Evolutionary conservation across 2,329 filamentous ascomycete species (phyloP).

Genomic region (Paecilomyces niveus): DNA sequence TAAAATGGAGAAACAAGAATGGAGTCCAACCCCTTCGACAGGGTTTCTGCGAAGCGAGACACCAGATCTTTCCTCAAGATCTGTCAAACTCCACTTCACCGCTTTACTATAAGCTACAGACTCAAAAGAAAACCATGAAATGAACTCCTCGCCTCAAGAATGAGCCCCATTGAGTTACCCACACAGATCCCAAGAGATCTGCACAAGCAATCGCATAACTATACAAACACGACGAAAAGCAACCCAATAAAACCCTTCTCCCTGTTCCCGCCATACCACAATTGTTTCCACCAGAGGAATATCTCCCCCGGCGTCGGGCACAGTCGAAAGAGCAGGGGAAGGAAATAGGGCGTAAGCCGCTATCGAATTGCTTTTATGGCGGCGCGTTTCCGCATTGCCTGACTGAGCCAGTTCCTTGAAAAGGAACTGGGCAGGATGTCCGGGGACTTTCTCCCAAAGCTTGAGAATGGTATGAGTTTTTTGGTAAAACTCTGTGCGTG

Average conservation of each 20-base stretch:
- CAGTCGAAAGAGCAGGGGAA: slow-evolving; percentile 40
- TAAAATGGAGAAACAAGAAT: slow-evolving; percentile 10
- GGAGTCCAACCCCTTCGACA: slow-evolving; percentile 63
- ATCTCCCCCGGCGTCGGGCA: slow-evolving; percentile 38
- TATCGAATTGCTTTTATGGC: slow-evolving; percentile 89
- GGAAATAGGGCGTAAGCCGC: slow-evolving; percentile 68
- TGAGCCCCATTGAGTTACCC: slow-evolving; percentile 99
- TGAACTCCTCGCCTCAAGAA: slow-evolving; percentile 96
- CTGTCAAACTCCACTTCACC: slow-evolving; percentile 18
- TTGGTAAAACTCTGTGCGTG: slow-evolving; percentile 62
- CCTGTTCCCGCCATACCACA: slow-evolving; percentile 23
- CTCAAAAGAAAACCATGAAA: slow-evolving; percentile 37
- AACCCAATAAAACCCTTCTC: slow-evolving; percentile 43
- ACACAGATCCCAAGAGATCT: slow-evolving; percentile 22
- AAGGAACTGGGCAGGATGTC: slow-evolving; percentile 58
- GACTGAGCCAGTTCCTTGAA: slow-evolving; percentile 28
- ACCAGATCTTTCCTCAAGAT: slow-evolving; percentile 8
- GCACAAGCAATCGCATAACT: slow-evolving; percentile 94
- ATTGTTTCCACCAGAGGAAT: slow-evolving; percentile 26
- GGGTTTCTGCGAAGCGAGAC: slow-evolving; percentile 48
- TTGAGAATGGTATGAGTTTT: slow-evolving; percentile 36
- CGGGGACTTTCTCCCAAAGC: slow-evolving; percentile 99
- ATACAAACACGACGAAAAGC: slow-evolving; percentile 85
- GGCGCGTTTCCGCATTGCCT: slow-evolving; percentile 90
- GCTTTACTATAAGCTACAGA: slow-evolving; percentile 52